Base-by-base conservation (phyloP, 106 monocot species). In the Vanilla planifolia region DNA sequence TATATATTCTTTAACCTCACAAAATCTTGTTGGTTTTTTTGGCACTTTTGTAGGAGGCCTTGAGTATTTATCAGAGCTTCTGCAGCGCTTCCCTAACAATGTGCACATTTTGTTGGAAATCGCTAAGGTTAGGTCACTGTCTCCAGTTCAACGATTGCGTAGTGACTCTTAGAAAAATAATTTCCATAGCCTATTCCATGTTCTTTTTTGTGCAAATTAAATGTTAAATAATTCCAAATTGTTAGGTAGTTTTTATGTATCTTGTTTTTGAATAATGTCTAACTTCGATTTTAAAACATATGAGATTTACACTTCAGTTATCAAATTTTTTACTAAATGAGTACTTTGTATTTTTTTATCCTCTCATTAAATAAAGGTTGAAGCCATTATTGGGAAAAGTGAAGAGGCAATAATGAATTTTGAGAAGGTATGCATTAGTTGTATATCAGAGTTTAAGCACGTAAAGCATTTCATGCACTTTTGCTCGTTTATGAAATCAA, bases 401-500 rank as follows among this genome's bases (percentile, higher is more conserved):
- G 88, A 88, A 75, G 98, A 98, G 55, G 91, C 98, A 55, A 84
- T 88, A 41, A 66, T 92, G 70, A 85, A 92, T 69, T 98, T 98
- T 82, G 98, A 98, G 50, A 98, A 98, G 98, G 98, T 92, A 81
- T 51, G 40, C 16, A 24, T 37, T 44, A 43, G 62, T 23, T 11
- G 4, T 19, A 45, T 14, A 37, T 50, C 19, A 23, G 33, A 11
- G 8, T 34, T n/a, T 33, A 14, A 35, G 15, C n/a, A 23, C 27
- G 20, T 45, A 50, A 36, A 37, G 6, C 46, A 27, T 21, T 50
- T 17, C 23, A n/a, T 25, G 45, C n/a, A 22, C 35, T 48, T 47
- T 56, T 59, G 8, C 53, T 55, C 46, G 33, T 48, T 17, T 21
- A 47, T 45, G 27, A 27, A 55, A 15, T 22, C 16, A 64, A 11